phyloP scores from a whole-genome alignment of 2,329 filamentous ascomycete genomes.

The Colletotrichum musicola region DNA sequence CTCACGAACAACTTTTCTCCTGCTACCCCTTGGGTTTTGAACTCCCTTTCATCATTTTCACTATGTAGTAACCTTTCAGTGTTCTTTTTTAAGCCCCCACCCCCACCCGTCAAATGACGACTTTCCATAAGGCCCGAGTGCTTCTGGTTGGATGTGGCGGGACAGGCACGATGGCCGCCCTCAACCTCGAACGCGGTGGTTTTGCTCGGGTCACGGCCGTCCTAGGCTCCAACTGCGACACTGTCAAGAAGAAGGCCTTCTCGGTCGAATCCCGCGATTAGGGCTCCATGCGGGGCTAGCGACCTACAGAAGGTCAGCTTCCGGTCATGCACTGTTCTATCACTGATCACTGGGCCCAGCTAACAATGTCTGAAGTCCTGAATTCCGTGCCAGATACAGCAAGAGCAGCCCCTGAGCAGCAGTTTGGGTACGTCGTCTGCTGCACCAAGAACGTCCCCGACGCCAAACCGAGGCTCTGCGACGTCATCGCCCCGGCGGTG shows the following conservation, averaged over 20 bases:
- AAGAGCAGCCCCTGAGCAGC: not conserved
- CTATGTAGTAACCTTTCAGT: too few relatives aligned
- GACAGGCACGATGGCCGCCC: constrained; percentile 68
- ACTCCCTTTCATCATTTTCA: too few relatives aligned
- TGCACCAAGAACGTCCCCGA: constrained; percentile 72
- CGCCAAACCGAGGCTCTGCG: constrained; percentile 58
- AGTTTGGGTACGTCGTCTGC: constrained; percentile 68
- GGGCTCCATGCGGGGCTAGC: constrained; percentile 62
- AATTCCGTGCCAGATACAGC: constrained; percentile 39
- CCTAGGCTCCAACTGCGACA: constrained; percentile 67
- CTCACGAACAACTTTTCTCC: too few relatives aligned
- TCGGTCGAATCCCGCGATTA: constrained; percentile 68
- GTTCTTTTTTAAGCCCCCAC: too few relatives aligned
- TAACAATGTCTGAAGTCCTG: not conserved
- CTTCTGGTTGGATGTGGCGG: constrained; percentile 68
- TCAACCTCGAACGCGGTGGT: constrained; percentile 64
- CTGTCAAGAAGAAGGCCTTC: constrained; percentile 62
- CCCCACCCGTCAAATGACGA: not conserved
- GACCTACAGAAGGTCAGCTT: constrained; percentile 56
- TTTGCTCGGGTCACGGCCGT: constrained; percentile 66
- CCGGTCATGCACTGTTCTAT: not conserved
- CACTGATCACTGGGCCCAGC: too few relatives aligned
- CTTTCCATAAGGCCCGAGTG: constrained; percentile 51
- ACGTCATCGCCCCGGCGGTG: constrained; percentile 65
- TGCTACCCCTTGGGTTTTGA: too few relatives aligned